A percentile compares a stretch with the other conserved stretches of the same genome.
phyloP scores from a whole-genome alignment of 139 green algal species.

The Zygnema cylindricum region DNA sequence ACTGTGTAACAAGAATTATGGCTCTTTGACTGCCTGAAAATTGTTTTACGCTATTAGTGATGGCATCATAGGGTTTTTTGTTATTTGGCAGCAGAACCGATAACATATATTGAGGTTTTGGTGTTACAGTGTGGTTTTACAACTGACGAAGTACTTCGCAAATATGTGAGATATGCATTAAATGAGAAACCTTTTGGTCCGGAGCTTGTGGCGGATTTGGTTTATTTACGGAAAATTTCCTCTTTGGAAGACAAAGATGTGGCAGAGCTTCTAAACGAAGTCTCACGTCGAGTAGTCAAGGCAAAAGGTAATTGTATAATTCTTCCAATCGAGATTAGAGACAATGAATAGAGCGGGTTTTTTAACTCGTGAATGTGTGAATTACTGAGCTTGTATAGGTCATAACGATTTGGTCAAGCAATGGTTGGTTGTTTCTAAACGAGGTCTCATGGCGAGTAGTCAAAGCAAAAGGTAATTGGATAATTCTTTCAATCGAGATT shows the following conservation, averaged over 20 bases:
- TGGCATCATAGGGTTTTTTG: too few relatives aligned
- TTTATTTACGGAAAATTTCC: conserved; percentile 79
- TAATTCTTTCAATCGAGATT: background rate
- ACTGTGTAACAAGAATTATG: too few relatives aligned
- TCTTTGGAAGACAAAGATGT: conserved; percentile 77
- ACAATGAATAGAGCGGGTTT: background rate
- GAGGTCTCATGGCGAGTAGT: conserved; percentile 86
- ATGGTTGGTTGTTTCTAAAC: conserved; percentile 69
- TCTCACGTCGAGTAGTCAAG: conserved; percentile 84
- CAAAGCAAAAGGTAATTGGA: conserved; percentile 76
- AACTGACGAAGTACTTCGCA: conserved; percentile 89
- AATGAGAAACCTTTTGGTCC: conserved; percentile 90
- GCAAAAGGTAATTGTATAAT: conserved; percentile 74
- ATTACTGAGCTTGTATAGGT: background rate
- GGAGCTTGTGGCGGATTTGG: conserved; percentile 86
- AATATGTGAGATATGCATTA: conserved; percentile 96
- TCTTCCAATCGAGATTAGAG: background rate
- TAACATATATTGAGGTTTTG: too few relatives aligned
- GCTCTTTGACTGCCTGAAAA: too few relatives aligned
- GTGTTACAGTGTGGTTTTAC: conserved; percentile 80
- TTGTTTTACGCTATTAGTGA: too few relatives aligned
- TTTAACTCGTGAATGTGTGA: background rate
- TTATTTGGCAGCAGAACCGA: too few relatives aligned
- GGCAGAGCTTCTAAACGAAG: conserved; percentile 82
- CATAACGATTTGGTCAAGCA: background rate